A percentile compares a stretch with the other conserved stretches of the same genome.
These are phyloP conservation scores for Colletotrichum siamense DNA, from an alignment of 2,329 filamentous ascomycete species.

Conservation along the genomic window DNA sequence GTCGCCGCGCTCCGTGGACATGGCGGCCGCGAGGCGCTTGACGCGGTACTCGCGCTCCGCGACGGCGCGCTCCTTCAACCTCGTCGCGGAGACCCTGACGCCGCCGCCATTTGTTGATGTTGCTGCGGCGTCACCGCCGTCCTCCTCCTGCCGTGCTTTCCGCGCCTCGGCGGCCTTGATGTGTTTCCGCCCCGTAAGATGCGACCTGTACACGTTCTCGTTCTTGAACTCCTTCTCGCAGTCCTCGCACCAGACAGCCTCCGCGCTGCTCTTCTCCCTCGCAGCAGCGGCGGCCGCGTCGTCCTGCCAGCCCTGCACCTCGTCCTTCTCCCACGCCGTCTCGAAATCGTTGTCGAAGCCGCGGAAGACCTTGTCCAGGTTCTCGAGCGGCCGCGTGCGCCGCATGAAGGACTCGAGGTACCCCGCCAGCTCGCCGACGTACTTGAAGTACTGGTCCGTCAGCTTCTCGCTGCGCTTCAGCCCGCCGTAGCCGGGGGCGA, in stretches of 20 bases:
- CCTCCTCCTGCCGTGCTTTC: slow-evolving; percentile 50
- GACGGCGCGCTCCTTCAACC: slow-evolving; percentile 86
- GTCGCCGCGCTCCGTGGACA: slow-evolving; percentile 87
- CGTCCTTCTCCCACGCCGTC: slow-evolving; percentile 78
- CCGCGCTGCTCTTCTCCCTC: slow-evolving; percentile 42
- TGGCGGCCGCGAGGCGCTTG: slow-evolving; percentile 77
- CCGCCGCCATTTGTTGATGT: slow-evolving; percentile 28
- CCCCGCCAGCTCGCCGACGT: slow-evolving; percentile 77
- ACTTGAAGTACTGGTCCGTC: slow-evolving; percentile 91
- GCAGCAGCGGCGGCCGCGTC: slow-evolving; percentile 50
- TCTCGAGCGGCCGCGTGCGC: slow-evolving; percentile 83
- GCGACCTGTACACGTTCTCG: slow-evolving; percentile 89
- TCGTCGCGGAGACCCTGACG: slow-evolving; percentile 44
- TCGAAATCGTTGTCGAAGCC: slow-evolving; percentile 86
- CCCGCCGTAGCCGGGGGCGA: slow-evolving; percentile 74
- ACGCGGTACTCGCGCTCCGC: slow-evolving; percentile 88
- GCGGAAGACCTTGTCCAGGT: slow-evolving; percentile 78
- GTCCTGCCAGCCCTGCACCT: slow-evolving; percentile 78
- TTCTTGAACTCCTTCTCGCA: slow-evolving; percentile 97
- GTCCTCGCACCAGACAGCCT: slow-evolving; percentile 86
- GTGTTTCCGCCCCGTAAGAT: slow-evolving; percentile 92
- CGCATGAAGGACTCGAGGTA: slow-evolving; percentile 92
- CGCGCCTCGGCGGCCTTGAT: slow-evolving; percentile 79
- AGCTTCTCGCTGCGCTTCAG: slow-evolving; percentile 84
- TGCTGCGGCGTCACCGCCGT: slow-evolving; percentile 29